phyloP scores from a whole-genome alignment of 345 rosid genomes.

The Bruguiera gymnorhiza region DNA sequence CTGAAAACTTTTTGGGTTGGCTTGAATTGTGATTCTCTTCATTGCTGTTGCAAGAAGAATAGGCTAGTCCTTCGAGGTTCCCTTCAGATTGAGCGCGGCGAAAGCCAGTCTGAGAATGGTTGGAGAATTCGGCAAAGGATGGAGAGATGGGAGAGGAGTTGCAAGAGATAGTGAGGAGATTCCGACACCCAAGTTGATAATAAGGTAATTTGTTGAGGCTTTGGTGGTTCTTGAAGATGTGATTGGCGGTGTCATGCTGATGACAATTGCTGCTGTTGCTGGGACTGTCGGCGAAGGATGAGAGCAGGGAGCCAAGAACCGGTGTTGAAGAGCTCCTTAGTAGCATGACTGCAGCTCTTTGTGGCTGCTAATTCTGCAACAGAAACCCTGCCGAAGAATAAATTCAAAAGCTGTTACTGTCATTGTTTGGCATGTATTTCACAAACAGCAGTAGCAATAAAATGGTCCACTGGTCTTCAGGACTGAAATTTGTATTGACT shows the following conservation, averaged over 20 bases:
- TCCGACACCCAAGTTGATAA: neutral
- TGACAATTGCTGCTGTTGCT: slow-evolving; percentile 13
- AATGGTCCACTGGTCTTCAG: too few relatives aligned
- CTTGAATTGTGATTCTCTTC: slow-evolving; percentile 2
- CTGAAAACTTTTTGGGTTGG: slow-evolving; percentile 21
- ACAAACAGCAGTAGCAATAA: too few relatives aligned
- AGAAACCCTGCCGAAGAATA: neutral
- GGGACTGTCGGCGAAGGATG: slow-evolving; percentile 41
- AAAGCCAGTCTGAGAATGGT: slow-evolving; percentile 22
- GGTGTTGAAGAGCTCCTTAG: slow-evolving; percentile 71
- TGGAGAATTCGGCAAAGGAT: slow-evolving; percentile 17
- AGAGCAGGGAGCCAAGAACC: slow-evolving; percentile 54
- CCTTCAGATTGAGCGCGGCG: slow-evolving; percentile 57
- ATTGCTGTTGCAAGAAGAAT: slow-evolving; percentile 24
- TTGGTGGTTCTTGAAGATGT: slow-evolving; percentile 9
- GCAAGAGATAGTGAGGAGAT: slow-evolving; percentile 14
- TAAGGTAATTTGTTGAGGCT: slow-evolving; percentile 22
- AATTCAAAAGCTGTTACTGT: too few relatives aligned
- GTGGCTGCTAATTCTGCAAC: slow-evolving; percentile 8
- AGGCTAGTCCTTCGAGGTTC: slow-evolving; percentile 43
- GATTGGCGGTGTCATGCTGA: slow-evolving; percentile 25
- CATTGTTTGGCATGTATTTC: too few relatives aligned
- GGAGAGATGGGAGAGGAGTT: slow-evolving; percentile 47
- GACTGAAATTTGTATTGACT: too few relatives aligned
- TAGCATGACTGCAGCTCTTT: slow-evolving; percentile 29